Conservation (phyloP, 768 basidiomycete genomes). For the Boletus sp. region DNA sequence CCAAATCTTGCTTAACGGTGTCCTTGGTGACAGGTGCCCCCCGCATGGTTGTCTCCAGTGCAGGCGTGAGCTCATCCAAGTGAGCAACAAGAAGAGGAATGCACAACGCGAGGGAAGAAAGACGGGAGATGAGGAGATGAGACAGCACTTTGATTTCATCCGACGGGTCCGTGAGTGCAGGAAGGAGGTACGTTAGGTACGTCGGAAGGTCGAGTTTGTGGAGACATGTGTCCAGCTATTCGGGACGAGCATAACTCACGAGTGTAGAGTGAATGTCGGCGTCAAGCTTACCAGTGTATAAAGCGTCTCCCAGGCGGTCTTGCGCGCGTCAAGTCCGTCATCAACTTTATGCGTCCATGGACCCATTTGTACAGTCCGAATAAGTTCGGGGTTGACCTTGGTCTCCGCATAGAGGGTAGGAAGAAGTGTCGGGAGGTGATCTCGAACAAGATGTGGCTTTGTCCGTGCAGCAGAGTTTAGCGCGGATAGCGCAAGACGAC, state of each 20-base stretch:
- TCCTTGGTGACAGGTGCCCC: conserved; percentile 89
- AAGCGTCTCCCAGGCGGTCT: conserved; percentile 97
- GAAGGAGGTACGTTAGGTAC: conserved; percentile 77
- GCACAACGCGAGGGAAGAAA: conserved; percentile 65
- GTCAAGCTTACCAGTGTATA: conserved; percentile 73
- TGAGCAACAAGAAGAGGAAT: conserved; percentile 46
- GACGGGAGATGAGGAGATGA: conserved; percentile 91
- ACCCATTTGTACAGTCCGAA: conserved; percentile 93
- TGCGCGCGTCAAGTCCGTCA: conserved; percentile 92
- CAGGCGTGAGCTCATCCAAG: conserved; percentile 80
- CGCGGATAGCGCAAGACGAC: conserved; percentile 83
- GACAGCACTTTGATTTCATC: conserved; percentile 98
- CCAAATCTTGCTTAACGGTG: conserved; percentile 90
- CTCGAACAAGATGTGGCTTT: conserved; percentile 88
- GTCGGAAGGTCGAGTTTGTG: conserved; percentile 82
- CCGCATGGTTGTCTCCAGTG: conserved; percentile 86
- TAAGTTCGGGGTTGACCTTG: conserved; percentile 67
- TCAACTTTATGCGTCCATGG: conserved; percentile 97
- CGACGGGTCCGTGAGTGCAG: conserved; percentile 81
- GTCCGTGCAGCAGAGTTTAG: conserved; percentile 94
- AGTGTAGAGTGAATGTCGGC: not conserved
- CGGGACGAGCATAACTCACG: not conserved
- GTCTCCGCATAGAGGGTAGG: conserved; percentile 89
- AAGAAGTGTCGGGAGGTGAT: conserved; percentile 71
- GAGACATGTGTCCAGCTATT: conserved; percentile 87